Conservation (phyloP, 257 asterid genomes). For the Misopates orontium region DNA sequence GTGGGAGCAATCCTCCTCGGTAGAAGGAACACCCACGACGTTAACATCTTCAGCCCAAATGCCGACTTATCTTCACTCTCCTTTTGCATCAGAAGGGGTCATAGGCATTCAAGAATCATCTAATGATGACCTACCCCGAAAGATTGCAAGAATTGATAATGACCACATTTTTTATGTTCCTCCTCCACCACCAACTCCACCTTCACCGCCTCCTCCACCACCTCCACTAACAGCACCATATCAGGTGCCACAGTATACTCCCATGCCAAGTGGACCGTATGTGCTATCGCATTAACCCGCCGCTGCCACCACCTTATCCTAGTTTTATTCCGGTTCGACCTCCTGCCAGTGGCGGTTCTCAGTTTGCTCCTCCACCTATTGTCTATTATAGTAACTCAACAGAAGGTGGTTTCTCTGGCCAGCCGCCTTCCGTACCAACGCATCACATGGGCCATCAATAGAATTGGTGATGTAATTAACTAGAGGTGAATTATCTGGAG, state of each 20-base stretch:
- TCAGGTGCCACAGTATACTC: slow-evolving; percentile 56
- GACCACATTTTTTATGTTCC: slow-evolving; percentile 44
- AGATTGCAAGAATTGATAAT: slow-evolving; percentile 62
- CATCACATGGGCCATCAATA: slow-evolving; percentile 65
- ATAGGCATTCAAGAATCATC: slow-evolving; percentile 47
- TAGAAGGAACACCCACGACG: too few species aligned
- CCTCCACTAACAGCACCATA: slow-evolving; percentile 62
- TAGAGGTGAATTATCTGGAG: too few species aligned
- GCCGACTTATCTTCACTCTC: too few species aligned
- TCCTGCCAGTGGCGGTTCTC: slow-evolving; percentile 38
- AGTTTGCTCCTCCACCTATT: slow-evolving; percentile 42
- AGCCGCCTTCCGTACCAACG: slow-evolving; percentile 60
- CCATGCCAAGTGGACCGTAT: slow-evolving; percentile 41
- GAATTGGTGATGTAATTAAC: not conserved
- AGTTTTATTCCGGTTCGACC: slow-evolving; percentile 41
- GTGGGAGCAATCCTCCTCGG: too few species aligned
- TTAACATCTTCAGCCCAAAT: too few species aligned
- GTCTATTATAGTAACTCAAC: slow-evolving; percentile 52
- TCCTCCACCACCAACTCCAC: not conserved
- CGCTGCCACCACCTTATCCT: slow-evolving; percentile 30
- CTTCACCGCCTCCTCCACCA: slow-evolving; percentile 62
- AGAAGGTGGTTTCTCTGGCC: slow-evolving; percentile 60
- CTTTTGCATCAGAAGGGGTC: slow-evolving; percentile 71
- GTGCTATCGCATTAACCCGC: slow-evolving; percentile 50
- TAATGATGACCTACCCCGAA: slow-evolving; percentile 45